Evolutionary conservation across 139 green algal species (phyloP).

Genomic region (Chlorella vulgaris): DNA sequence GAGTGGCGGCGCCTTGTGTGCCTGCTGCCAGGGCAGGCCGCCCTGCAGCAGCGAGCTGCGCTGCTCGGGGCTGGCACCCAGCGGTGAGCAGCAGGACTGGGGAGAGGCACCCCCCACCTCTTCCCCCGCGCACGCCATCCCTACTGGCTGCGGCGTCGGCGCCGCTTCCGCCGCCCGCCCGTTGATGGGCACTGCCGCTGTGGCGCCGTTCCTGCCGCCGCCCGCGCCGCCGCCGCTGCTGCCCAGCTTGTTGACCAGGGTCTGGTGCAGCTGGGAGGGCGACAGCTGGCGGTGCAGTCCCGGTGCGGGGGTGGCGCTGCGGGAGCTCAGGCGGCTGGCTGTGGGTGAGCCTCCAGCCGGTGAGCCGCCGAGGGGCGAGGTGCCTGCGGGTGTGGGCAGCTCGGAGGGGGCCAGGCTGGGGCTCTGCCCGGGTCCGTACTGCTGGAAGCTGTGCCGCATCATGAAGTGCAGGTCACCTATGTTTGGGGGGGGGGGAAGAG

Average conservation of each 20-base stretch:
- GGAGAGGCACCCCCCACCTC: background rate
- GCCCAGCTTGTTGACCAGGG: constrained; percentile 20
- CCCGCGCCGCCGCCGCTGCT: background rate
- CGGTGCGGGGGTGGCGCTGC: constrained; percentile 14
- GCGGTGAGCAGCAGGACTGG: background rate
- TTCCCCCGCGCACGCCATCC: background rate
- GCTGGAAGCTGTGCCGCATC: constrained; percentile 80
- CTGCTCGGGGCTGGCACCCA: background rate
- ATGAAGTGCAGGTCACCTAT: constrained; percentile 93
- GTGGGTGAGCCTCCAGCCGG: constrained; percentile 11
- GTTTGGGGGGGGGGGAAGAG: background rate
- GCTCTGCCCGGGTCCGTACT: constrained; percentile 25
- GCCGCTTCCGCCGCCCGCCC: background rate
- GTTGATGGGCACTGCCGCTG: background rate
- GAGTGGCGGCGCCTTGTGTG: background rate
- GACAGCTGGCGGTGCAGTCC: constrained; percentile 13
- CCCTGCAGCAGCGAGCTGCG: background rate
- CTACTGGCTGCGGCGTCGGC: background rate
- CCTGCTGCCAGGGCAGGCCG: background rate
- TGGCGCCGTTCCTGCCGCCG: background rate
- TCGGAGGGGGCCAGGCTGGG: constrained; percentile 25
- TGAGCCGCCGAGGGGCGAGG: constrained; percentile 36
- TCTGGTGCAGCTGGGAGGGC: constrained; percentile 35
- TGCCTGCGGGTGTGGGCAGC: constrained; percentile 40
- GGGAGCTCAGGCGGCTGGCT: constrained; percentile 16